These are phyloP conservation scores for Aphanomyces stellatus DNA, from an alignment of 352 stramenopile species.

Conservation along the genomic window DNA sequence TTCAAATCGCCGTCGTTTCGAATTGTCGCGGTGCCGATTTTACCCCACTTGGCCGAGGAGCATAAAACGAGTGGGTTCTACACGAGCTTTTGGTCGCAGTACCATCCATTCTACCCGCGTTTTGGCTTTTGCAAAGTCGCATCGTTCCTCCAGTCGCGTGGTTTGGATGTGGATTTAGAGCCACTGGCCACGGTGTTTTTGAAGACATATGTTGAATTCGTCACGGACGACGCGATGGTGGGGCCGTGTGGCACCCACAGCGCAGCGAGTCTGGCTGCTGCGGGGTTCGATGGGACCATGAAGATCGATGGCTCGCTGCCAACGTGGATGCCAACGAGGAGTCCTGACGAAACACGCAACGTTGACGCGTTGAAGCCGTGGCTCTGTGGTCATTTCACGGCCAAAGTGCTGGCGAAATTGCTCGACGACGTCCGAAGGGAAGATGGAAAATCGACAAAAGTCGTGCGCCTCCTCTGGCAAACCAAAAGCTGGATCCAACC, in stretches of 20 bases:
- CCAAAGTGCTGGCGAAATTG: slow-evolving; percentile 17
- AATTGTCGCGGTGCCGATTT: slow-evolving; percentile 14
- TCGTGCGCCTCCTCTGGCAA: slow-evolving; percentile 16
- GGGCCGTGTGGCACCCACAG: slow-evolving; percentile 14
- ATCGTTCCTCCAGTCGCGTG: background rate
- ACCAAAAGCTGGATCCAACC: slow-evolving; percentile 16
- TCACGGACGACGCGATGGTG: slow-evolving; percentile 7
- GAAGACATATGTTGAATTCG: background rate
- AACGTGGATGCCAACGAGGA: background rate
- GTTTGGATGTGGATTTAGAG: slow-evolving; percentile 16
- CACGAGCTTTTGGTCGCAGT: background rate
- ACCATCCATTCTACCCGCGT: slow-evolving; percentile 3
- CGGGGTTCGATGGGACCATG: background rate
- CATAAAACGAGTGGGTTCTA: background rate
- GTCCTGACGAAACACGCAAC: background rate
- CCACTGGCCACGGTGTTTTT: slow-evolving; percentile 11
- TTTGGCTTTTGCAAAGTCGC: background rate
- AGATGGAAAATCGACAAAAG: background rate
- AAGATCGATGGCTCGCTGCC: background rate
- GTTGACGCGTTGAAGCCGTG: slow-evolving; percentile 2
- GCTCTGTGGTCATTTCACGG: slow-evolving; percentile 18
- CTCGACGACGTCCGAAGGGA: slow-evolving; percentile 1
- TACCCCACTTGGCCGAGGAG: background rate
- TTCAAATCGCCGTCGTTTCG: background rate
- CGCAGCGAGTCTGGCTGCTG: background rate